phyloP scores from a whole-genome alignment of 257 asterid genomes.

The Gentiana dahurica region DNA sequence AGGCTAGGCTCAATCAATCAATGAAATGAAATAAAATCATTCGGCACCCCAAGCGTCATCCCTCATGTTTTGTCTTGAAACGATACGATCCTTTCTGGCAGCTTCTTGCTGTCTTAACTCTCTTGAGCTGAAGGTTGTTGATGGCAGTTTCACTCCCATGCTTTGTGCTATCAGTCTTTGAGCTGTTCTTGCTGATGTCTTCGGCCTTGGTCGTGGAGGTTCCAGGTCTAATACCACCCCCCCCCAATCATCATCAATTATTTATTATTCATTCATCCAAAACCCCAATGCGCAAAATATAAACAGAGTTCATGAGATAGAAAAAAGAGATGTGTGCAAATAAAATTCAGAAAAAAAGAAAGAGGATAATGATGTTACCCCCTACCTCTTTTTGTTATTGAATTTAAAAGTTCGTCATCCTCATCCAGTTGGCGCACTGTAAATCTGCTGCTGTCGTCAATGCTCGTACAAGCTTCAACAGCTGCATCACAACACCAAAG shows the following conservation, averaged over 20 bases:
- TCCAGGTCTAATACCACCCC: conserved; percentile 46
- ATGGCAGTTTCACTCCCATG: conserved; percentile 73
- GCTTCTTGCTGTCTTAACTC: conserved; percentile 69
- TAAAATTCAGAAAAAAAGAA: no score
- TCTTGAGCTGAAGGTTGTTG: conserved; percentile 35
- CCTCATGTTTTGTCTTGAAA: conserved; percentile 61
- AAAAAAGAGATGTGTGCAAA: no score
- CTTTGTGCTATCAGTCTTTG: conserved; percentile 79
- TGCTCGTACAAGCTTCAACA: no score
- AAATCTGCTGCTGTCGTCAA: conserved; percentile 19
- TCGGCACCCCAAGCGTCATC: conserved; percentile 93
- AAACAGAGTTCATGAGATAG: no score
- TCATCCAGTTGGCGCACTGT: conserved; percentile 49
- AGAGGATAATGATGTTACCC: no score
- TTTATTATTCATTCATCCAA: no score
- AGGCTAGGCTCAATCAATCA: no score
- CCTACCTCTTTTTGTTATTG: conserved; percentile 62
- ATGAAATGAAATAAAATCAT: no score
- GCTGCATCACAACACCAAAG: no score
- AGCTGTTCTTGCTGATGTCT: conserved; percentile 86
- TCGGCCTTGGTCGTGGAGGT: conserved; percentile 89
- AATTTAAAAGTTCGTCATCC: conserved; percentile 44
- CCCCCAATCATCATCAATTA: no score
- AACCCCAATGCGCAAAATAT: no score
- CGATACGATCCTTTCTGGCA: conserved; percentile 55